Evolutionary conservation across 2,329 filamentous ascomycete species (phyloP).

Genomic region (Aspergillus ibericus): DNA sequence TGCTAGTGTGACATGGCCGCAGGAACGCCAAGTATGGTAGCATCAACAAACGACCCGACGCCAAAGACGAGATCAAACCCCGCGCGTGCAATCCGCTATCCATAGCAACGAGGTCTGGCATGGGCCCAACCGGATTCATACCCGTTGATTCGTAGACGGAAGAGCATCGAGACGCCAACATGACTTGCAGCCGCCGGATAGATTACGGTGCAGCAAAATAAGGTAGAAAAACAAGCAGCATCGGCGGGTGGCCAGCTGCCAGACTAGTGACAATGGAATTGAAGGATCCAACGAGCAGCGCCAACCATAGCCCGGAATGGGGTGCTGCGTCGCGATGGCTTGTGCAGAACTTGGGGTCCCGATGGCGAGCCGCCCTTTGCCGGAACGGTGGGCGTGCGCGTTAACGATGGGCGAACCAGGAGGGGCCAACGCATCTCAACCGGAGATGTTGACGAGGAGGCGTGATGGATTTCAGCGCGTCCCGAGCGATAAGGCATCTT

Average conservation of each 20-base stretch:
- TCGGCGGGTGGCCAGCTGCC: slow-evolving; percentile 9
- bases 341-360: slow-evolving; percentile 3
- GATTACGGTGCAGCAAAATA: slow-evolving; percentile 1
- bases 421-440: slow-evolving; percentile 3
- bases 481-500: not conserved
- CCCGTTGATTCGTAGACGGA: slow-evolving; percentile 3
- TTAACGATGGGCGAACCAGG: slow-evolving; percentile 20
- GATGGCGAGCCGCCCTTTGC: slow-evolving; percentile 18
- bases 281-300: slow-evolving; percentile 10
- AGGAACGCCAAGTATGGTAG: not conserved
- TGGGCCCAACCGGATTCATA: not conserved
- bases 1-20: slow-evolving; percentile 1
- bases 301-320: slow-evolving; percentile 1
- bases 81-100: not conserved
- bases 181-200: slow-evolving; percentile 12
- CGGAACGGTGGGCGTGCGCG: slow-evolving; percentile 16
- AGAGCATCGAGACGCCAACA: not conserved
- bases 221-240: slow-evolving; percentile 10
- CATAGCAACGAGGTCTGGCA: not conserved
- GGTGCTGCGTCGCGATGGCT: not conserved
- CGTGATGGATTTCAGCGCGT: slow-evolving; percentile 4
- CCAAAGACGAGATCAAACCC: not conserved
- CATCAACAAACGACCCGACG: not conserved
- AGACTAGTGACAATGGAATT: slow-evolving; percentile 12
- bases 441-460: slow-evolving; percentile 7